A percentile compares a stretch with the other conserved stretches of the same genome.
Evolutionary conservation across 2,329 filamentous ascomycete genomes (phyloP).

Genomic region (Alternaria postmessia): DNA sequence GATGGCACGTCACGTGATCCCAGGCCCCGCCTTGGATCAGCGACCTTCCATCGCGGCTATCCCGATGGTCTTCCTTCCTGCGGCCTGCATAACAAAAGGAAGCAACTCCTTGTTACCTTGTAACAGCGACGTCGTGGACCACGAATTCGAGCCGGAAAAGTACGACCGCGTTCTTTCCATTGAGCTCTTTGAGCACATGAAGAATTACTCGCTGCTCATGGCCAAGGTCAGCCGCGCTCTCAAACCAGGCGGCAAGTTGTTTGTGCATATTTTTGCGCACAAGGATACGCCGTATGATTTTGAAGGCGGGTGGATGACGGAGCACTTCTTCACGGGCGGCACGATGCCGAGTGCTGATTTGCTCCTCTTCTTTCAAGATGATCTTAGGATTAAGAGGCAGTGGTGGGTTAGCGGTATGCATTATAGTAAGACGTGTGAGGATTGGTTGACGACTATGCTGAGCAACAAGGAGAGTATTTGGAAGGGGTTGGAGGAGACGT

Average conservation of each 20-base stretch:
- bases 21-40: no score
- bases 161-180: conserved; percentile 74
- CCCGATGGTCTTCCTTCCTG: no score
- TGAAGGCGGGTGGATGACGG: conserved; percentile 77
- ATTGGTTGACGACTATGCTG: conserved; percentile 70
- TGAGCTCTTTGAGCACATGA: conserved; percentile 80
- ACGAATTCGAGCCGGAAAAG: conserved; percentile 65
- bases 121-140: conserved; percentile 71
- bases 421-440: conserved; percentile 75
- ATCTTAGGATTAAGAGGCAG: conserved; percentile 67
- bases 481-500: conserved; percentile 71
- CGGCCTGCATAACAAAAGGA: no score
- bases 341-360: conserved; percentile 75
- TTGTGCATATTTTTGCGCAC: conserved; percentile 74
- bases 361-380: conserved; percentile 70
- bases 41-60: no score
- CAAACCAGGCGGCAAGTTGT: conserved; percentile 70
- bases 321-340: conserved; percentile 76
- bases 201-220: conserved; percentile 74
- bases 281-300: conserved; percentile 73
- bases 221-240: conserved; percentile 68
- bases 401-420: conserved; percentile 77
- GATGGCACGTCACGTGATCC: no score
- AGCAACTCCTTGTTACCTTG: no score
- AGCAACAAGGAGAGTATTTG: conserved; percentile 67